These are phyloP conservation scores for Colletotrichum higginsianum DNA, from an alignment of 2,329 filamentous ascomycete species.

Conservation along the genomic window DNA sequence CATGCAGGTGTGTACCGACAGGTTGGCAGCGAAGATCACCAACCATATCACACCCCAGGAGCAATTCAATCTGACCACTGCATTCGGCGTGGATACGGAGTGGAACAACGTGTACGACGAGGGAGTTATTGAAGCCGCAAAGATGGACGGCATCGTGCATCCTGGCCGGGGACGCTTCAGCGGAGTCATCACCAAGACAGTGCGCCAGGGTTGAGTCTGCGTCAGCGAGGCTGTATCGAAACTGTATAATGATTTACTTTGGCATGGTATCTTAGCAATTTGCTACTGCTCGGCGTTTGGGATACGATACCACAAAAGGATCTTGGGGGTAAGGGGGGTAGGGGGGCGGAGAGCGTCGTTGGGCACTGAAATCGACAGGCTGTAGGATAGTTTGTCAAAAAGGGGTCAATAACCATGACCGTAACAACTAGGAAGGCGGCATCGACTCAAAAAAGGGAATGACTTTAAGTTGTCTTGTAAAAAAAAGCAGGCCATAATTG, in stretches of 20 bases:
- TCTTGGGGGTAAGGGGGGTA: neutral
- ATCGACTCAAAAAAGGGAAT: neutral
- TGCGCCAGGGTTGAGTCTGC: conserved; percentile 18
- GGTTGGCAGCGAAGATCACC: conserved; percentile 53
- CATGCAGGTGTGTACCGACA: conserved; percentile 57
- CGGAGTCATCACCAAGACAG: conserved; percentile 49
- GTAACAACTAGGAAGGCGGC: no score
- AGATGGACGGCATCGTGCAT: conserved; percentile 52
- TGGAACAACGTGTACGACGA: conserved; percentile 55
- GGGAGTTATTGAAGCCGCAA: conserved; percentile 51
- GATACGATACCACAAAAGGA: conserved; percentile 22
- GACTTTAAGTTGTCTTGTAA: neutral
- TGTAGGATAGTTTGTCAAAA: neutral
- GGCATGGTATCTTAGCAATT: neutral
- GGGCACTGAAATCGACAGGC: neutral
- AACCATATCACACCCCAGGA: conserved; percentile 51
- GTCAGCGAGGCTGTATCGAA: neutral
- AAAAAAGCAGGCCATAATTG: conserved; percentile 41
- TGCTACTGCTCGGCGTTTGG: conserved; percentile 14
- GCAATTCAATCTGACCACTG: conserved; percentile 46
- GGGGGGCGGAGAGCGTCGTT: neutral
- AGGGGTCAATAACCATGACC: neutral
- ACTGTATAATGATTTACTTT: neutral
- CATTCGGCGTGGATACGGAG: conserved; percentile 55
- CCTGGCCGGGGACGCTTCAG: conserved; percentile 59